Conservation (phyloP, 192 early-diverging fungal genomes). For the Physocladia obscura region DNA sequence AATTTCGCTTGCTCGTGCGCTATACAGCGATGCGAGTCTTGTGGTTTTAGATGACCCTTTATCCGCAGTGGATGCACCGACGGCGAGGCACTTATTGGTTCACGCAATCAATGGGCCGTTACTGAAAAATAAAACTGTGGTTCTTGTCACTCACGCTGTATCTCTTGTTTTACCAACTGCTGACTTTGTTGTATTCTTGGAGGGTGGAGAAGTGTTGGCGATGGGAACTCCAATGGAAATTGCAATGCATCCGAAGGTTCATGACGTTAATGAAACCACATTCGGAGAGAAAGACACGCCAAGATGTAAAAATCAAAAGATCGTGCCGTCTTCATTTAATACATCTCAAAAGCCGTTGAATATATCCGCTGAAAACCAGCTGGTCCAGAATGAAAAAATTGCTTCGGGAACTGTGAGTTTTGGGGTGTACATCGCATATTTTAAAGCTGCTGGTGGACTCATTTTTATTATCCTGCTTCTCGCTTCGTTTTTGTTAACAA, state of each 20-base stretch:
- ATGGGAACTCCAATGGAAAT: conserved; percentile 30
- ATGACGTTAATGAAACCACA: conserved; percentile 3
- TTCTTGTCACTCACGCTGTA: conserved; percentile 79
- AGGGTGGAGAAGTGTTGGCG: conserved; percentile 60
- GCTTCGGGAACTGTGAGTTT: conserved; percentile 18
- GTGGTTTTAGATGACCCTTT: conserved; percentile 79
- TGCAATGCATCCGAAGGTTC: conserved; percentile 6
- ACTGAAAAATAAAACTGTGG: conserved; percentile 70
- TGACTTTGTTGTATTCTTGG: conserved; percentile 46
- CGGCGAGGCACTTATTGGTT: conserved; percentile 76
- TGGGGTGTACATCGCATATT: conserved; percentile 28
- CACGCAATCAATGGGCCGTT: conserved; percentile 64
- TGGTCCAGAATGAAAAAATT: conserved; percentile 20
- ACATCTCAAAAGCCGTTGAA: neutral
- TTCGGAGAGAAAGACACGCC: neutral
- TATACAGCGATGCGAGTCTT: conserved; percentile 65
- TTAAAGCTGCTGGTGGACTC: conserved; percentile 34
- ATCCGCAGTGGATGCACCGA: conserved; percentile 90
- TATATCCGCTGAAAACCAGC: neutral
- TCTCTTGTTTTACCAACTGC: conserved; percentile 32
- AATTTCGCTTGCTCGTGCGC: conserved; percentile 60
- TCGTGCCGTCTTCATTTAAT: neutral
- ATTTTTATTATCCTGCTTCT: conserved; percentile 5
- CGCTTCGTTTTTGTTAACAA: conserved; percentile 4
- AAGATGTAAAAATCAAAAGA: neutral